Percentiles rank a stretch among this genome's conserved stretches.
Conservation (phyloP, 768 basidiomycete genomes). For the Baorangia bicolor region DNA sequence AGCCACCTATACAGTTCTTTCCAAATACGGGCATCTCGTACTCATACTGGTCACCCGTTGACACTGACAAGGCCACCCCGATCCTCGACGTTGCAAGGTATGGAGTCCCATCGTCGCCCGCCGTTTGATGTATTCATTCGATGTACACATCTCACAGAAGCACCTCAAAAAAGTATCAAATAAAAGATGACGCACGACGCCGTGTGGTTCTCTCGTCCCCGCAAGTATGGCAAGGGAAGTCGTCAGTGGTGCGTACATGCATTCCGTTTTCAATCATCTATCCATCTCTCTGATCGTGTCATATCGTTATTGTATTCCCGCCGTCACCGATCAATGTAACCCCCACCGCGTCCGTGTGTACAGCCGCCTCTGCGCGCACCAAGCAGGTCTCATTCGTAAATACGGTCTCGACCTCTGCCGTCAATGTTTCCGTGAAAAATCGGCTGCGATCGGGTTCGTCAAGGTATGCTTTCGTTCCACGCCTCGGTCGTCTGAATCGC, state of each 20-base stretch:
- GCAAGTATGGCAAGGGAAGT: conserved; percentile 93
- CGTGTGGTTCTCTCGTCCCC: conserved; percentile 95
- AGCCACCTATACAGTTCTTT: conserved; percentile 31
- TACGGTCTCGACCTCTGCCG: conserved; percentile 97
- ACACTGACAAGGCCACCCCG: not conserved
- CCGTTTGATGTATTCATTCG: not conserved
- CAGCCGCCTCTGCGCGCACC: conserved; percentile 95
- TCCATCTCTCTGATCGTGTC: not conserved
- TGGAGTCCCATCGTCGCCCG: not conserved
- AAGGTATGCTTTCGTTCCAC: conserved; percentile 61
- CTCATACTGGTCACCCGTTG: not conserved
- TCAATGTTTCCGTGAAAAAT: conserved; percentile 98
- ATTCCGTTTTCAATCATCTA: too few relatives aligned
- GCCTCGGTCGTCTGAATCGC: not conserved
- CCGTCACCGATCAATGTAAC: not conserved
- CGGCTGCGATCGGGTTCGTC: conserved; percentile 87
- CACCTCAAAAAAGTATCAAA: conserved; percentile 40
- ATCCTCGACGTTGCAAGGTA: conserved; percentile 24
- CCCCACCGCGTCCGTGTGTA: not conserved
- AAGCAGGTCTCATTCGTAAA: conserved; percentile 97
- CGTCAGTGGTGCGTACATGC: conserved; percentile 59
- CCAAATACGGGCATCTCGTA: not conserved
- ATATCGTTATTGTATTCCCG: not conserved
- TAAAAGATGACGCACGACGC: conserved; percentile 99
- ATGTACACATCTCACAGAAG: not conserved